Base-by-base conservation (phyloP, 2,329 filamentous ascomycete genomes). In the Didymellaceae sp. region DNA sequence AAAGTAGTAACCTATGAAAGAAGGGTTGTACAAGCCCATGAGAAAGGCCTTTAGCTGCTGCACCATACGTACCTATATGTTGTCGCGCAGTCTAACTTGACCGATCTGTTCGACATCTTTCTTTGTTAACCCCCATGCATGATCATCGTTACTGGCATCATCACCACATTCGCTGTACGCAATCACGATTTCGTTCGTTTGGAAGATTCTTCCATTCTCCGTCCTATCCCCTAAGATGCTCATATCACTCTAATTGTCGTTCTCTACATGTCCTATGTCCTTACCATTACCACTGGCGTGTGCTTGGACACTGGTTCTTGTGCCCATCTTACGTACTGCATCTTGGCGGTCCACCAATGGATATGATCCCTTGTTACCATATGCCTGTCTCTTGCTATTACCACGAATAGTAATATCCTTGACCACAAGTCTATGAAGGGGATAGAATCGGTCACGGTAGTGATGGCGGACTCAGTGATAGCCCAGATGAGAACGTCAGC, bases 371-470 rank as follows among this genome's bases (percentile, higher is more conserved):
- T 43, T 50, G 14, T 54, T 30, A 7, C 40, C 31, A 21, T 42
- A 18, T 35, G 10, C 34, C 25, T 3, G 38, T 30, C 16, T 25
- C 13, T 13, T 7, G 22, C 30, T 30, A 4, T 5, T 24, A n/a
- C 32, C 35, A 22, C 21, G 14, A n/a, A 14, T 40, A 1, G 43
- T 30, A 18, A 44, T 39, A 20, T 53, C 24, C 21, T 50, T 51
- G 32, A 68, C 40, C 14, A 71, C 56, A 7, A 62, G 54, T 6
- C 67, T 5, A 66, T 57, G 30, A 59, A 59, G 6, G 67, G 66
- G 5, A 69, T 62, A 1, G 60, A 70, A 9, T 57, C 55, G 8
- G 66, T 65, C 10, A 69, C 50, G 30, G 68, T 69, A 7, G 66
- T 70, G 2, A 67, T 38, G 2, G 63, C 53, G 13, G 65, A 57